Base-by-base conservation (phyloP, 345 rosid genomes). In the Euphorbia lathyris region DNA sequence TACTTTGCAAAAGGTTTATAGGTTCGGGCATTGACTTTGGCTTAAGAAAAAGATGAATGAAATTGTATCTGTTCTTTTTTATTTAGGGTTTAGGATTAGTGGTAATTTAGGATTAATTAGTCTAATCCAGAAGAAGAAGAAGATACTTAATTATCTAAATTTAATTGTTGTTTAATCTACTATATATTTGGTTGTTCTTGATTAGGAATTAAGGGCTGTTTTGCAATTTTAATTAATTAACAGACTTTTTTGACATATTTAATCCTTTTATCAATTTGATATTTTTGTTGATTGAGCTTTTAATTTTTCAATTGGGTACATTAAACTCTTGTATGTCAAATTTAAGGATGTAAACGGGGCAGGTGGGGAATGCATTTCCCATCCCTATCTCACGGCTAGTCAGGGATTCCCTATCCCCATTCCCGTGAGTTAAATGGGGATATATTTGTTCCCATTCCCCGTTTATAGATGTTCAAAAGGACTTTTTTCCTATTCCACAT, bases 21-120 rank as follows among this genome's bases (percentile, higher is more conserved):
- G 93, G 93, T 88, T 90, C 88, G 96, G 96, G 93, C 61, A 86
- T 88, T 90, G 93, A 90, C 90, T 90, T 86, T 51, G 69, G 45
- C 56, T 67, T 58, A 8, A 66, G 50, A 57, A 61, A 63, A 25
- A 48, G 26, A 29, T 34, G 65, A 40, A 59, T 58, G 30, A 66
- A 61, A 30, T 25, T 66, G 19, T 43, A 8, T 61, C 19, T 25
- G 7, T 65, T 17, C 19, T 29, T 23, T 29, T 34, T 64, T 53
- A 64, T 47, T 60, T 22, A 17, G 30, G 51, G 12, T 38, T 22
- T 72, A 72, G 68, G 57, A 50, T 38, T 72, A 72, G 65, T 30
- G 20, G 4, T 34, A 55, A 9, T 23, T 57, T 32, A 71, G 65
- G 29, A 20, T 8, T 25, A 19, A 20, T 8, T 25, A 19, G 17